Evolutionary conservation across 495 filamentous ascomycete genomes (phyloP).

Genomic region (Trichoderma gamsii): DNA sequence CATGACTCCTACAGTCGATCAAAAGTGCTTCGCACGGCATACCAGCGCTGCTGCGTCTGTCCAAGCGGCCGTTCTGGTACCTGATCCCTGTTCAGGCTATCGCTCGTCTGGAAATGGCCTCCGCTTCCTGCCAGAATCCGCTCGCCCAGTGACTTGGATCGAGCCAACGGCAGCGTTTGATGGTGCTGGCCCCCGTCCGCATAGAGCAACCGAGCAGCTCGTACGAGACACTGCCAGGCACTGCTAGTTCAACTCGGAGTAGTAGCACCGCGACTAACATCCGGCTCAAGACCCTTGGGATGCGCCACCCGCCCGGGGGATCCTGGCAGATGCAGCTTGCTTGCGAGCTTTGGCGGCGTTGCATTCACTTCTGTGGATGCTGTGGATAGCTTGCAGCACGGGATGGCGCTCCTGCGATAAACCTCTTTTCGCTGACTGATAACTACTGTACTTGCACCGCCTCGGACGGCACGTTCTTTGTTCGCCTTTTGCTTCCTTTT

Average conservation of each 20-base stretch:
- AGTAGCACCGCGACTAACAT: background rate
- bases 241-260: background rate
- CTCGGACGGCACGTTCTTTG: background rate
- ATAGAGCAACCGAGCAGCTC: background rate
- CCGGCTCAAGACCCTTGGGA: background rate
- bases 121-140: background rate
- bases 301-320: constrained; percentile 1
- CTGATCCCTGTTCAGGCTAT: background rate
- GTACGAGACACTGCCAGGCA: background rate
- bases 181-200: background rate
- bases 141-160: background rate
- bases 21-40: constrained; percentile 5
- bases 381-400: constrained; percentile 3
- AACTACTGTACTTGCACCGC: background rate
- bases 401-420: constrained; percentile 9
- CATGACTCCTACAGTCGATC: background rate
- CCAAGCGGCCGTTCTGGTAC: background rate
- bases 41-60: background rate
- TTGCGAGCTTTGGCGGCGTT: background rate
- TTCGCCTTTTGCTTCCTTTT: background rate
- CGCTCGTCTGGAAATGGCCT: background rate
- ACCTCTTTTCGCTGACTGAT: background rate
- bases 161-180: background rate
- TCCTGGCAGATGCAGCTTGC: constrained; percentile 8
- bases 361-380: background rate